These are phyloP conservation scores for Carex scoparia DNA, from an alignment of 176 grass and related monocot genomes.

Conservation along the genomic window DNA sequence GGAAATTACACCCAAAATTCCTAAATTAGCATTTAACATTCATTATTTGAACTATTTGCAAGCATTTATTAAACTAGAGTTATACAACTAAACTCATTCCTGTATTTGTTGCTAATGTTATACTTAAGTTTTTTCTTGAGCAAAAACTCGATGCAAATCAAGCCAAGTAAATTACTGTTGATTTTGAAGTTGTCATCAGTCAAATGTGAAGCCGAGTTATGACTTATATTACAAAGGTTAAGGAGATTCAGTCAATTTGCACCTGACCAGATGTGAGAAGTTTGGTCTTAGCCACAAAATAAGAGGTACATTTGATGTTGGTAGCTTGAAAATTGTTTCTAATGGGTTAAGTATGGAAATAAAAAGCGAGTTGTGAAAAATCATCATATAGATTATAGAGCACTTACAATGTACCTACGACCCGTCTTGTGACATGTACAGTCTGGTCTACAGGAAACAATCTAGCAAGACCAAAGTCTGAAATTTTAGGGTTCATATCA, in stretches of 20 bases:
- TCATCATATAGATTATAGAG: neutral
- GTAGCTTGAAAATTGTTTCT: neutral
- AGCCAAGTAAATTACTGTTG: neutral
- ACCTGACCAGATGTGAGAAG: neutral
- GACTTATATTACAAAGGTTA: neutral
- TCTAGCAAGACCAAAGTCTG: constrained; percentile 63
- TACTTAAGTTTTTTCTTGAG: neutral
- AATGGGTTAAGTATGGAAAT: neutral
- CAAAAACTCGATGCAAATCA: neutral
- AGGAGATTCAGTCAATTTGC: neutral
- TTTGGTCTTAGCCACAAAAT: neutral
- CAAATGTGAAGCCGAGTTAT: neutral
- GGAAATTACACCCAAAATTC: constrained; percentile 19
- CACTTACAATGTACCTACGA: constrained; percentile 71
- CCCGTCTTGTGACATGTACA: constrained; percentile 43
- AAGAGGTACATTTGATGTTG: neutral
- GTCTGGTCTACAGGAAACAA: constrained; percentile 36
- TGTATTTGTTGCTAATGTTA: neutral
- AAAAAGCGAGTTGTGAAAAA: neutral
- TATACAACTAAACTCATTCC: neutral
- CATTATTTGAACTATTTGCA: neutral
- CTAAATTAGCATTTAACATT: neutral
- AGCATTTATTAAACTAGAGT: neutral
- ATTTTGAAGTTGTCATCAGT: neutral
- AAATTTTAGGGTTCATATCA: constrained; percentile 62